Percentiles rank a stretch among this genome's conserved stretches.
Evolutionary conservation across 768 basidiomycete species (phyloP).

Genomic region (Phanerochaete sordida): DNA sequence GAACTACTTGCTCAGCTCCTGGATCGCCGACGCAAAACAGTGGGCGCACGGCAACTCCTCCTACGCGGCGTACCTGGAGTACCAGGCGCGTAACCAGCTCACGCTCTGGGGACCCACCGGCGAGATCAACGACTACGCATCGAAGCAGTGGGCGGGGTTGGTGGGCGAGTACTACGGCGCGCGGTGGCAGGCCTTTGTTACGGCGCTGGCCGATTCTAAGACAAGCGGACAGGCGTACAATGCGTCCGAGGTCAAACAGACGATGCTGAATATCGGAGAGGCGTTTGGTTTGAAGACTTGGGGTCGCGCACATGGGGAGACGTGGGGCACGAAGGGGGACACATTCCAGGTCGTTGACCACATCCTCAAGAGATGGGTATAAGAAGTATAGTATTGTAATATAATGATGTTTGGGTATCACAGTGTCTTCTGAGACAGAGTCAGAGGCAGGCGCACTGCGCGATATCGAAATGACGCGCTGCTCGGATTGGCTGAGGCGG

Average conservation of each 20-base stretch:
- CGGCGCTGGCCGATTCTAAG: slow-evolving; percentile 29
- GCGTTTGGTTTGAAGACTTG: slow-evolving; percentile 25
- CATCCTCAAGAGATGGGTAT: slow-evolving; percentile 16
- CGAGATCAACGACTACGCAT: slow-evolving; percentile 40
- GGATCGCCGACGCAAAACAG: slow-evolving; percentile 32
- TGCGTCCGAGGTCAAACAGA: slow-evolving; percentile 16
- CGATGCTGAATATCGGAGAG: slow-evolving; percentile 32
- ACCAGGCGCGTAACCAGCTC: slow-evolving; percentile 38
- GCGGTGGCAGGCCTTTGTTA: slow-evolving; percentile 34
- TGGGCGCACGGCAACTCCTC: slow-evolving; percentile 27
- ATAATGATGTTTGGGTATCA: too few species aligned
- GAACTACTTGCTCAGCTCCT: slow-evolving; percentile 31
- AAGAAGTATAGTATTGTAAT: not conserved
- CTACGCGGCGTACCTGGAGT: slow-evolving; percentile 35
- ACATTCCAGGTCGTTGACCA: slow-evolving; percentile 19
- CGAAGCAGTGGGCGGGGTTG: slow-evolving; percentile 41
- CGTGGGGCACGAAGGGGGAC: slow-evolving; percentile 19
- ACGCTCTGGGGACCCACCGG: slow-evolving; percentile 41
- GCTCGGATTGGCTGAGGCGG: too few species aligned
- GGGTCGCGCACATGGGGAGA: slow-evolving; percentile 15
- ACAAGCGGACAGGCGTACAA: slow-evolving; percentile 28
- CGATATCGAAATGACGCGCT: too few species aligned
- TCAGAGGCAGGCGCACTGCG: too few species aligned
- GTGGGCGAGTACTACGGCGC: slow-evolving; percentile 32
- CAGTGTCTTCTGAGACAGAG: too few species aligned